These are phyloP conservation scores for Taxillus chinensis DNA, from an alignment of 164 flowering plant species.

Conservation along the genomic window DNA sequence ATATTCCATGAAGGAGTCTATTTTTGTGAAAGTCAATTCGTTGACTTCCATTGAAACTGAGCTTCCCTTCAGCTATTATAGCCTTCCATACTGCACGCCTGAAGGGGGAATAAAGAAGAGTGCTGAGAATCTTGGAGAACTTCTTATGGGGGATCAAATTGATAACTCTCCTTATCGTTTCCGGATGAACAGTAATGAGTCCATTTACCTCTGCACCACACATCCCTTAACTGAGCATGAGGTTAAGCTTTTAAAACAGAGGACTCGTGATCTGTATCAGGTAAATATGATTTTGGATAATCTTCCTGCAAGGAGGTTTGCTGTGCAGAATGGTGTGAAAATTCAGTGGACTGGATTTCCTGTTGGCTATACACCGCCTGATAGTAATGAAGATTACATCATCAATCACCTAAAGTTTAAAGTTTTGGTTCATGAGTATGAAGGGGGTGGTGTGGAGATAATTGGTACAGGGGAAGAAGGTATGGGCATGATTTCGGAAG, in stretches of 20 bases:
- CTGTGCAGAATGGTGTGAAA: neutral
- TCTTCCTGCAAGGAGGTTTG: neutral
- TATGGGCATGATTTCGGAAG: neutral
- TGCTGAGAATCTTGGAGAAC: constrained; percentile 1
- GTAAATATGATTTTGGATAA: neutral
- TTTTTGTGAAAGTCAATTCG: neutral
- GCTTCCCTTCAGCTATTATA: neutral
- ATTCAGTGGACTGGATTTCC: neutral
- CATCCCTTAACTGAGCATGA: neutral
- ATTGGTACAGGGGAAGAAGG: neutral
- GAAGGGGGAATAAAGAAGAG: neutral
- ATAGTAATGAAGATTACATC: neutral
- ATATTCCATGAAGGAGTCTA: neutral
- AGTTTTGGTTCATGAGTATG: neutral
- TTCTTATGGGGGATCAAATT: neutral
- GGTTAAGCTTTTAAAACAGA: neutral
- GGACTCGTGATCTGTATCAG: neutral
- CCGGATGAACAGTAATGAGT: neutral
- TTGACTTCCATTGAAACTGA: neutral
- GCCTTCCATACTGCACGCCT: neutral
- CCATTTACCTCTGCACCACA: neutral
- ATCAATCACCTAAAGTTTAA: neutral
- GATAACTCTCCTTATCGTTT: neutral
- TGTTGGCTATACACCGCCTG: neutral
- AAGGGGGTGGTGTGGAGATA: neutral